These are phyloP conservation scores for Chrysophaeum taylorii DNA, from an alignment of 352 stramenopile genomes.

Conservation along the genomic window DNA sequence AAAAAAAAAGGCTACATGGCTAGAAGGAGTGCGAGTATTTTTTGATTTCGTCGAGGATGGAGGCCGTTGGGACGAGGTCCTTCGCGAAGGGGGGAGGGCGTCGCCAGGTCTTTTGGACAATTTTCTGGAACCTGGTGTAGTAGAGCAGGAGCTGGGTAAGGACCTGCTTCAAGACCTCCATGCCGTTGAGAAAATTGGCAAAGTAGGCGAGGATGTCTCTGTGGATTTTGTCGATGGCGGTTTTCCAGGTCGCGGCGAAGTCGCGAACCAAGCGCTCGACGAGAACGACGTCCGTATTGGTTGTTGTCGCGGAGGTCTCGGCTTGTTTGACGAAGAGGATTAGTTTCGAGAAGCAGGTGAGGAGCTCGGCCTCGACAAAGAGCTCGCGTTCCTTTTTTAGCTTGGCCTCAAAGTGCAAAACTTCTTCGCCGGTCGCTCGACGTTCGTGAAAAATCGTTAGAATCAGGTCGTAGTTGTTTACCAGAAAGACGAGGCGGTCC, in stretches of 20 bases:
- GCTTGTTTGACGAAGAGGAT: conserved; percentile 94
- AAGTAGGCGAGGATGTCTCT: conserved; percentile 92
- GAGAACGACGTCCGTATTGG: conserved; percentile 55
- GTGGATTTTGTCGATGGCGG: conserved; percentile 92
- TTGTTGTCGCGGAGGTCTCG: conserved; percentile 47
- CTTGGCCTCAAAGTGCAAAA: conserved; percentile 81
- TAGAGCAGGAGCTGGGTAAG: conserved; percentile 94
- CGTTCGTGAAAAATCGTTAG: conserved; percentile 87
- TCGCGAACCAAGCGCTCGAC: conserved; percentile 85
- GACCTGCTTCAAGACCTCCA: conserved; percentile 41
- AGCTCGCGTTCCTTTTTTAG: conserved; percentile 79
- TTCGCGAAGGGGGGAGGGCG: conserved; percentile 66
- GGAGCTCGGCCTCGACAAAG: conserved; percentile 92
- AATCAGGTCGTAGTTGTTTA: conserved; percentile 96
- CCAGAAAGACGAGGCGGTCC: conserved; percentile 89
- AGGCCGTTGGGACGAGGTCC: conserved; percentile 84
- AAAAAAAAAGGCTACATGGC: not conserved
- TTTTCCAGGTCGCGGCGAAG: conserved; percentile 89
- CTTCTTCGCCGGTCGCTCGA: conserved; percentile 73
- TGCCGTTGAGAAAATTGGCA: conserved; percentile 88
- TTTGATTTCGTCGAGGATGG: conserved; percentile 95
- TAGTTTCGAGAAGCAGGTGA: conserved; percentile 81
- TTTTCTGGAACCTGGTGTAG: conserved; percentile 95
- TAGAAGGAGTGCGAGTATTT: conserved; percentile 88
- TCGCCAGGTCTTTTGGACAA: conserved; percentile 80